Conservation (phyloP, 352 stramenopile species). For the Halophytophthora polymorphica region DNA sequence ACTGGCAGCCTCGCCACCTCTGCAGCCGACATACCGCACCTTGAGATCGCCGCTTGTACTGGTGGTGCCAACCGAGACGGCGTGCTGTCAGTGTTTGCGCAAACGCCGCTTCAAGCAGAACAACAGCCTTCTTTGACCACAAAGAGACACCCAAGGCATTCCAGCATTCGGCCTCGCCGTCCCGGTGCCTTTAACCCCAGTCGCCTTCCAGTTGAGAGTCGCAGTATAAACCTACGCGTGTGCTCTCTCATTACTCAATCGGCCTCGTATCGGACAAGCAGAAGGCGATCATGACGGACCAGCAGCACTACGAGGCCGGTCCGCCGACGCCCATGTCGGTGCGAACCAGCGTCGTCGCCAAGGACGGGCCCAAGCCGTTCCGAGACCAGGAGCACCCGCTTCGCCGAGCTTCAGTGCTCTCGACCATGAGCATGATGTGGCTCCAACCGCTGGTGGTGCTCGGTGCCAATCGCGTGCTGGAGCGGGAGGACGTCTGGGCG, state of each 20-base stretch:
- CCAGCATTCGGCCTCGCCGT: too few species aligned
- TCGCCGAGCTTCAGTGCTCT: constrained; percentile 20
- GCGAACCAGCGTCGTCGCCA: background rate
- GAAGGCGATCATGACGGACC: constrained; percentile 1
- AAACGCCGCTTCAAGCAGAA: too few species aligned
- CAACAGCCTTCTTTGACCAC: too few species aligned
- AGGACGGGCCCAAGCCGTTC: constrained; percentile 10
- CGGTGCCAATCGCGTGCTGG: constrained; percentile 22
- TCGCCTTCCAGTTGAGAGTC: too few species aligned
- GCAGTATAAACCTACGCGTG: too few species aligned
- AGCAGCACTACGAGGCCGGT: constrained; percentile 9
- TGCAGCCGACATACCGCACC: too few species aligned
- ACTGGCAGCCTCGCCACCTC: too few species aligned
- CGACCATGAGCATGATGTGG: constrained; percentile 26
- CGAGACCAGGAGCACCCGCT: constrained; percentile 25
- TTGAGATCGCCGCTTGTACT: too few species aligned
- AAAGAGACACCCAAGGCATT: too few species aligned
- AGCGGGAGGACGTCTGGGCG: constrained; percentile 30
- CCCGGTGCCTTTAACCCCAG: too few species aligned
- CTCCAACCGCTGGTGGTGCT: constrained; percentile 36
- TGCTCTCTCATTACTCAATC: constrained; percentile 13
- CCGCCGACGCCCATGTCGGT: constrained; percentile 11
- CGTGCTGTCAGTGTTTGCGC: too few species aligned
- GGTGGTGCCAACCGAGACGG: too few species aligned
- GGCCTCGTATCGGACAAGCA: background rate